A percentile compares a stretch with the other conserved stretches of the same genome.
These are phyloP conservation scores for Astrothelium subdiscretum DNA, from an alignment of 495 filamentous ascomycete genomes.

Conservation along the genomic window DNA sequence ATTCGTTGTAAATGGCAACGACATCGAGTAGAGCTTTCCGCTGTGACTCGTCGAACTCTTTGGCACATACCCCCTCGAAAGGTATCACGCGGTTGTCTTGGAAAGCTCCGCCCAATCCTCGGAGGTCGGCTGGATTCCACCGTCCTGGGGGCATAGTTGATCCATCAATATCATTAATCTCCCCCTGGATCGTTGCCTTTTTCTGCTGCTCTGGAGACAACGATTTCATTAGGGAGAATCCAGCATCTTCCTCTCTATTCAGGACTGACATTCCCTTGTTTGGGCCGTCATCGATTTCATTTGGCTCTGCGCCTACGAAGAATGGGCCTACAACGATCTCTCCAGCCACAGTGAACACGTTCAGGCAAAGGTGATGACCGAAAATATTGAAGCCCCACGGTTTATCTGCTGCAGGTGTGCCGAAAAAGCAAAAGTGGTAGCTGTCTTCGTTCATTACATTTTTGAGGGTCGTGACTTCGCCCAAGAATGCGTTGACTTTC, in stretches of 20 bases:
- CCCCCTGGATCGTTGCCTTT: constrained; percentile 60
- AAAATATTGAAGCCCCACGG: constrained; percentile 69
- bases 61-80: constrained; percentile 52
- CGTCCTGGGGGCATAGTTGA: constrained; percentile 10
- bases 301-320: constrained; percentile 70
- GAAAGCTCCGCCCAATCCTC: constrained; percentile 53
- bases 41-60: constrained; percentile 33
- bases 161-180: constrained; percentile 16
- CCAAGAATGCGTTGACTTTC: constrained; percentile 70
- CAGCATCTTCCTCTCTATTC: constrained; percentile 50
- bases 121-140: constrained; percentile 15
- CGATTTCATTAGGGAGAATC: constrained; percentile 56
- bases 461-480: constrained; percentile 49
- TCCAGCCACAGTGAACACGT: constrained; percentile 47
- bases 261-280: constrained; percentile 51
- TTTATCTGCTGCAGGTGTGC: constrained; percentile 34
- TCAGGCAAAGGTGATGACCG: constrained; percentile 65
- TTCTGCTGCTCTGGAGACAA: constrained; percentile 36
- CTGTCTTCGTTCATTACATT: constrained; percentile 59
- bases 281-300: constrained; percentile 54
- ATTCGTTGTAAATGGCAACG: constrained; percentile 49
- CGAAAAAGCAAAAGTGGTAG: constrained; percentile 63
- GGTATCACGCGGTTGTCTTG: constrained; percentile 65
- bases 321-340: constrained; percentile 56
- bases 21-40: constrained; percentile 44